Percentiles rank a stretch among this genome's conserved stretches.
Conservation (phyloP, 2,329 filamentous ascomycete genomes). For the Neonectria faginata region DNA sequence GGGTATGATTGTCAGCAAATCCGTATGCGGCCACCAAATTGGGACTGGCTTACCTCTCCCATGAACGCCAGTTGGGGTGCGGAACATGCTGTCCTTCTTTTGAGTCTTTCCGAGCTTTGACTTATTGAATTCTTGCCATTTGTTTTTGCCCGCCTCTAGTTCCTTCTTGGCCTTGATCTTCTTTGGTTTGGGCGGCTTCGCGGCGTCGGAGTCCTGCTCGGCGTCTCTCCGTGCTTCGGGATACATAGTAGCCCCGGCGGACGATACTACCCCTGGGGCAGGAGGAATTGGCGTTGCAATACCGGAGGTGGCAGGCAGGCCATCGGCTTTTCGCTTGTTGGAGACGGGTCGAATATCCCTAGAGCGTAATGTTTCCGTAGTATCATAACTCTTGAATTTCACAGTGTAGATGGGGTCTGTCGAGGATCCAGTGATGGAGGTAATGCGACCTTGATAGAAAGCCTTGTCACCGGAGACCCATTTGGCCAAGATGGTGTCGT, state of each 20-base stretch:
- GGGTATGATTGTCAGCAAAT: constrained; percentile 38
- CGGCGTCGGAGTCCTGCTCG: constrained; percentile 72
- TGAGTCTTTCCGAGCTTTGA: constrained; percentile 73
- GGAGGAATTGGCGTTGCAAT: constrained; percentile 53
- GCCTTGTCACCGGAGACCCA: constrained; percentile 90
- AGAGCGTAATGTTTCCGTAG: constrained; percentile 82
- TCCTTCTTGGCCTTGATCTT: constrained; percentile 93
- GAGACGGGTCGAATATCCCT: constrained; percentile 86
- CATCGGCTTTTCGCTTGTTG: constrained; percentile 89
- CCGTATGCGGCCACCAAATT: background rate
- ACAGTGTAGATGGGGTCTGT: constrained; percentile 92
- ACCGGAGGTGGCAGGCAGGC: constrained; percentile 65
- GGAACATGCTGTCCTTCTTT: constrained; percentile 98
- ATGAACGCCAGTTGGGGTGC: constrained; percentile 86
- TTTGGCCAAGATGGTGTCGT: constrained; percentile 90
- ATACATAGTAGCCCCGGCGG: constrained; percentile 68
- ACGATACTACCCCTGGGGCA: constrained; percentile 61
- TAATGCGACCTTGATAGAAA: constrained; percentile 93
- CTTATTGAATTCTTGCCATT: constrained; percentile 96
- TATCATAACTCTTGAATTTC: constrained; percentile 92
- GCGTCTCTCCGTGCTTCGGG: constrained; percentile 71
- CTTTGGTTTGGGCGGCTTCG: constrained; percentile 83
- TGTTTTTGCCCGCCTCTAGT: constrained; percentile 88
- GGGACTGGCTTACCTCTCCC: constrained; percentile 76
- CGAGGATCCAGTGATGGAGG: constrained; percentile 92